Percentiles rank a stretch among this genome's conserved stretches.
phyloP scores from a whole-genome alignment of 306 rosid species.

The Abrus precatorius region DNA sequence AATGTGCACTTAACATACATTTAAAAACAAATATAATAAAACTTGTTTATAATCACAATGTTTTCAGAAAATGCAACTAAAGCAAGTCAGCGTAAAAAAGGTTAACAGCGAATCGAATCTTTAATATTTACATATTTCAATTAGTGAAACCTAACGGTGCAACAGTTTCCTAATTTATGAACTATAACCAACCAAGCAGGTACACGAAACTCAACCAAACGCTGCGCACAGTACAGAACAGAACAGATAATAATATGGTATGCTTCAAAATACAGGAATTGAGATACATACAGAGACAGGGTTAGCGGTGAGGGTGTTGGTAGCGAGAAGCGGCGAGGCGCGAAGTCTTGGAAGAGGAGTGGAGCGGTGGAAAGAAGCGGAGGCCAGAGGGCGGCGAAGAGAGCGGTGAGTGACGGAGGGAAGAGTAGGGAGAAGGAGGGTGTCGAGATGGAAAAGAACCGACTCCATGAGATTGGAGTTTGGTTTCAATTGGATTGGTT shows the following conservation, averaged over 20 bases:
- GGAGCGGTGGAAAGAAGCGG: conserved; percentile 47
- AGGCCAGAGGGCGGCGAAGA: conserved; percentile 41
- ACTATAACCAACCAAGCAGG: background rate
- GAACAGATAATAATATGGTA: background rate
- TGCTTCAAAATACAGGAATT: background rate
- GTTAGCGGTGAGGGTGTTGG: conserved; percentile 66
- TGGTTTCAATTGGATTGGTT: background rate
- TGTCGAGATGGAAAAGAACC: conserved; percentile 44
- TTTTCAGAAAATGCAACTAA: background rate
- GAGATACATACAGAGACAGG: conserved; percentile 60
- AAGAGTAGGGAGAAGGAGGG: conserved; percentile 45
- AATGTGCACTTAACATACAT: no score
- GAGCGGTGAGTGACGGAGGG: conserved; percentile 48
- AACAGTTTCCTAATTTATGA: background rate
- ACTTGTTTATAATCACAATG: background rate
- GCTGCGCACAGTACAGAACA: background rate
- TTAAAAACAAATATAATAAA: background rate
- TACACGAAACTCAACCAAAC: no score
- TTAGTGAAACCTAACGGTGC: background rate
- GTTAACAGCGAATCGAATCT: background rate
- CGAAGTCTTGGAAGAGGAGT: conserved; percentile 45
- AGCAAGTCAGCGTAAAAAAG: background rate
- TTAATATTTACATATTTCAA: background rate
- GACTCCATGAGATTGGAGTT: conserved; percentile 58
- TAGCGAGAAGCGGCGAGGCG: conserved; percentile 46